phyloP scores from a whole-genome alignment of 1,284 basidiomycete genomes.

The Pseudozyma sp. region DNA sequence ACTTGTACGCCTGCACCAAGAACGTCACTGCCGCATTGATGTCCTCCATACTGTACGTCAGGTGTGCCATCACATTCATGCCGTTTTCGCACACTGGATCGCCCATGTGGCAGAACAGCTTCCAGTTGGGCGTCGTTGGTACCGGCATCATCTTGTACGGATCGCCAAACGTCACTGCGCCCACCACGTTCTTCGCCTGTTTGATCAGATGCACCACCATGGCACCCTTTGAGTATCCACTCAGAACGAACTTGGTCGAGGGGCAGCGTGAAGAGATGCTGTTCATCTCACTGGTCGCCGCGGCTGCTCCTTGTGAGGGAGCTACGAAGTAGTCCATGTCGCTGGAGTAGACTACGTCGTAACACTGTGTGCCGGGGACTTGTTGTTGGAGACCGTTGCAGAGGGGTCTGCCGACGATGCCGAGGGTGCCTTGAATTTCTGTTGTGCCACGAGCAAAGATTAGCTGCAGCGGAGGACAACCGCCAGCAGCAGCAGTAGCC shows the following conservation, averaged over 20 bases:
- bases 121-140: conserved; percentile 16
- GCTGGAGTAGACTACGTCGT: conserved; percentile 30
- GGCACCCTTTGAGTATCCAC: conserved; percentile 34
- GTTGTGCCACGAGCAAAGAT: conserved; percentile 39
- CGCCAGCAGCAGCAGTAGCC: background rate
- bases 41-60: conserved; percentile 19
- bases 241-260: conserved; percentile 27
- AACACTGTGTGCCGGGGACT: conserved; percentile 30
- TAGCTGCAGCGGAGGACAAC: conserved; percentile 33
- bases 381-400: conserved; percentile 19
- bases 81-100: conserved; percentile 40
- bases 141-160: conserved; percentile 22
- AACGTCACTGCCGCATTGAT: conserved; percentile 16
- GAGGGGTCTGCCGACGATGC: conserved; percentile 39
- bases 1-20: conserved; percentile 24
- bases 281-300: conserved; percentile 17
- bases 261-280: conserved; percentile 14
- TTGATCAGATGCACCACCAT: conserved; percentile 35
- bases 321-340: conserved; percentile 33
- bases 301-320: conserved; percentile 5
- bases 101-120: conserved; percentile 26
- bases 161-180: conserved; percentile 45
- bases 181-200: conserved; percentile 17
- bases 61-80: conserved; percentile 32
- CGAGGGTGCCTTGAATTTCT: conserved; percentile 40